phyloP scores from a whole-genome alignment of 148 eudicot genomes.

The Camellia granthamiana region DNA sequence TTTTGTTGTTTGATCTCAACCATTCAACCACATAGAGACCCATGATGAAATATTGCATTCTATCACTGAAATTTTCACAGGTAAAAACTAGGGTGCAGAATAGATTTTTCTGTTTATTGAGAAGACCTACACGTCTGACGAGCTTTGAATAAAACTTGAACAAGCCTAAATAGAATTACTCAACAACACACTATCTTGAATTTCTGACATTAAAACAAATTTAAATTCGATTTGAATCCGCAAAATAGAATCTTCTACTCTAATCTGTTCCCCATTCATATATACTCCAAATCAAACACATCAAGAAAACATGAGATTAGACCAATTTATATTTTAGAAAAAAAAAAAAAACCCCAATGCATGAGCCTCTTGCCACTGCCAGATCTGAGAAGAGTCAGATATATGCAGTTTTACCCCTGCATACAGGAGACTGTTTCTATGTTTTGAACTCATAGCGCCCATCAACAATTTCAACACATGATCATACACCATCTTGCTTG shows the following conservation, averaged over 20 bases:
- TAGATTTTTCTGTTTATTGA: not conserved
- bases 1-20: no score
- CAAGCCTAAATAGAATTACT: not conserved
- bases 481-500: not conserved
- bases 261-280: not conserved
- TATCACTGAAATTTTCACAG: no score
- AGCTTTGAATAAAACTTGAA: not conserved
- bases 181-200: constrained; percentile 1
- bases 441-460: not conserved
- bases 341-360: not conserved
- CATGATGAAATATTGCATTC: no score
- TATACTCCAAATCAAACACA: not conserved
- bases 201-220: not conserved
- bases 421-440: no score
- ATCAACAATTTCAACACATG: not conserved
- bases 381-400: no score
- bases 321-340: not conserved
- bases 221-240: not conserved
- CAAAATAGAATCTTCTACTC: not conserved
- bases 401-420: no score
- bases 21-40: no score
- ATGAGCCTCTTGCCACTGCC: no score
- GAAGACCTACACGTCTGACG: not conserved
- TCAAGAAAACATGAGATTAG: not conserved
- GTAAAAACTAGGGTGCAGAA: no score